phyloP scores from a whole-genome alignment of 208 protist genomes.

The Balamuthia mandrillaris region DNA sequence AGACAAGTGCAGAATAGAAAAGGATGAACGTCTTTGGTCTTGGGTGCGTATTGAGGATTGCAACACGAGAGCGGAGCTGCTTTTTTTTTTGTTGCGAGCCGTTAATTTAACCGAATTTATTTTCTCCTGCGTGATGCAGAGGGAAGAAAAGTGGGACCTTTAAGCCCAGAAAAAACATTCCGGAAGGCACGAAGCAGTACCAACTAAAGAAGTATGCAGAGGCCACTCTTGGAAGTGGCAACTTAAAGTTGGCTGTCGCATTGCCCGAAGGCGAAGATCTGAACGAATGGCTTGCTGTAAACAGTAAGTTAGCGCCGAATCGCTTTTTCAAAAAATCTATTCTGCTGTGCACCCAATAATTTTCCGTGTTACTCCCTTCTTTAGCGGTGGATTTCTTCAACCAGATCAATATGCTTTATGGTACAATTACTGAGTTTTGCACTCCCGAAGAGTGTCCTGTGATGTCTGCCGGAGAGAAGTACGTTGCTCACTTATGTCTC shows the following conservation, averaged over 20 bases:
- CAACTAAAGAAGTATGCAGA: constrained; percentile 87
- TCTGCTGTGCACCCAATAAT: not conserved
- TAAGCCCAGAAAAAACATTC: constrained; percentile 88
- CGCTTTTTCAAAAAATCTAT: not conserved
- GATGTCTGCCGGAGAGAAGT: constrained; percentile 89
- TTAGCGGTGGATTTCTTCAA: constrained; percentile 97
- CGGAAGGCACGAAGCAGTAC: constrained; percentile 90
- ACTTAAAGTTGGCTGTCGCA: constrained; percentile 87
- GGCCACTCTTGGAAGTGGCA: constrained; percentile 76
- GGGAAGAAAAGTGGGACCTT: constrained; percentile 87
- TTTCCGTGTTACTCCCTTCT: not conserved
- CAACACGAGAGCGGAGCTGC: too few relatives aligned
- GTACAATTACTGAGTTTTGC: constrained; percentile 97
- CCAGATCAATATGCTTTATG: constrained; percentile 97
- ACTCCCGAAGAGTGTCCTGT: constrained; percentile 87
- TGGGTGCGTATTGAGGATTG: too few relatives aligned
- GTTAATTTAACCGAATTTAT: too few relatives aligned
- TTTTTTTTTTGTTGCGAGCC: too few relatives aligned
- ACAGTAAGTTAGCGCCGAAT: constrained; percentile 66
- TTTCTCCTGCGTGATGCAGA: too few relatives aligned
- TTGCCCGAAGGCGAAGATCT: constrained; percentile 90
- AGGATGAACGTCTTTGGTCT: too few relatives aligned
- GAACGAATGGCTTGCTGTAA: constrained; percentile 95
- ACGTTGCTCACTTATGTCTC: not conserved
- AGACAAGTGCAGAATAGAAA: too few relatives aligned